Percentiles rank a stretch among this genome's conserved stretches.
These are phyloP conservation scores for Sphaerulina musiva DNA, from an alignment of 2,329 filamentous ascomycete genomes.

Conservation along the genomic window DNA sequence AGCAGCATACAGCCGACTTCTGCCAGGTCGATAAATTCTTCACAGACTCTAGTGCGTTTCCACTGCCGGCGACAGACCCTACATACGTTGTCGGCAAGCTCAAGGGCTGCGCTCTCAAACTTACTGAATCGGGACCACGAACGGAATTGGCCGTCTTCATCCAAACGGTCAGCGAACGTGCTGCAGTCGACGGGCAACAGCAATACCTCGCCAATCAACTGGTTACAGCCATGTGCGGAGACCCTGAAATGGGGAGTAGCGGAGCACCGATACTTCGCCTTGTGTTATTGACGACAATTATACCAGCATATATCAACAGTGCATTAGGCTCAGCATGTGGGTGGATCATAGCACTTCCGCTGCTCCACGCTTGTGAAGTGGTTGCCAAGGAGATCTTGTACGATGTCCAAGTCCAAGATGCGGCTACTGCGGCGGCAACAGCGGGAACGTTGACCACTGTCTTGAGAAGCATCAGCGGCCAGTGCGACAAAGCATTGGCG, in stretches of 20 bases:
- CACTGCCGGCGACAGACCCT: slow-evolving; percentile 54
- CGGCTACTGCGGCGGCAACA: not conserved
- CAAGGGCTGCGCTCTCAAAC: slow-evolving; percentile 52
- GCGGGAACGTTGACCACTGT: not conserved
- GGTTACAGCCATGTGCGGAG: slow-evolving; percentile 43
- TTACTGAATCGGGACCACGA: slow-evolving; percentile 42
- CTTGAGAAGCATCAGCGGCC: not conserved
- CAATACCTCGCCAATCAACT: slow-evolving; percentile 51
- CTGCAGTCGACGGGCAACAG: slow-evolving; percentile 53
- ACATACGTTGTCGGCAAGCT: slow-evolving; percentile 57
- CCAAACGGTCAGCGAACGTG: slow-evolving; percentile 53
- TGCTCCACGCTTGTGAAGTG: slow-evolving; percentile 44
- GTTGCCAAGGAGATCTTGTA: slow-evolving; percentile 43
- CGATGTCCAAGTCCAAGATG: slow-evolving; percentile 10
- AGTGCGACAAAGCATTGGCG: not conserved
- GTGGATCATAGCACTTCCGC: slow-evolving; percentile 49
- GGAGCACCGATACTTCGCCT: slow-evolving; percentile 42
- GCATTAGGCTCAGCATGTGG: slow-evolving; percentile 42
- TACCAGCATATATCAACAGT: slow-evolving; percentile 52
- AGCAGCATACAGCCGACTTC: slow-evolving; percentile 55
- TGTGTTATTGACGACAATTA: slow-evolving; percentile 48
- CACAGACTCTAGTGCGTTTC: slow-evolving; percentile 54
- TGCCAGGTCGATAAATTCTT: slow-evolving; percentile 54
- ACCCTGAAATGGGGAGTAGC: slow-evolving; percentile 37
- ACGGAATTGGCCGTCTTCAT: slow-evolving; percentile 55